Evolutionary conservation across 192 early-diverging fungal species (phyloP), one percentile per base, ranked within the genome.

Genomic region (Linnemannia elongata): DNA sequence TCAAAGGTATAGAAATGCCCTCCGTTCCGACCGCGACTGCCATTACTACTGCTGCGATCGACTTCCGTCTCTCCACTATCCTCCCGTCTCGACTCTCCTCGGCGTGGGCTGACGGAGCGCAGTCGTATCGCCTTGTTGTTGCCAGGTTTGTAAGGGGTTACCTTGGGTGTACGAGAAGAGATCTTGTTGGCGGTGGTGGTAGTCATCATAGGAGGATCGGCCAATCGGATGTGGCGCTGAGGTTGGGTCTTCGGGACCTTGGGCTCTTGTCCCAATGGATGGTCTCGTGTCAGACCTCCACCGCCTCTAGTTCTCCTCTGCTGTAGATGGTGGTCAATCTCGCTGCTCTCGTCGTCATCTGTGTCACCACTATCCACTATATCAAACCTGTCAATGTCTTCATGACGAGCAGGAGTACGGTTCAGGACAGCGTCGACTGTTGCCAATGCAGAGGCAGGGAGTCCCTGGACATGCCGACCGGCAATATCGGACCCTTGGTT

Each of bases 361-460:
- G 45, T 38, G 2, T 57, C 33, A 18, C 30, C 36, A 13, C 74
- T 33, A 57, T 39, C 49, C 24, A 52, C 5, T 13, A 6, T 63
- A 18, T 69, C 66, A 4, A 42, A 39, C 17, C 24, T 30, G 30
- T 33, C 33, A 44, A 30, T 36, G 12, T 42, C 75, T 9, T 69
- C 76, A 49, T 69, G n/a, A 6, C 22, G 30, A 35, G 60, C 22
- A 15, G 57, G 41, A 49, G 49, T 52, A 13, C 74, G 57, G 22
- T 63, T 66, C 15, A 78, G 41, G 8, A 78, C 66, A 4, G 66
- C 76, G 6, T 78, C 76, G 27, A 78, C 76, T 0, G 76, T 78
- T n/a, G 66, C 66, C 1, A 78, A 20, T 20, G 66, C 45, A 8
- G 76, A 78, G 9, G 60, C 44, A 4, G 76, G 66, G 7, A 78